These are phyloP conservation scores for Sporisorium exsertum DNA, from an alignment of 1,284 basidiomycete genomes.

Conservation along the genomic window DNA sequence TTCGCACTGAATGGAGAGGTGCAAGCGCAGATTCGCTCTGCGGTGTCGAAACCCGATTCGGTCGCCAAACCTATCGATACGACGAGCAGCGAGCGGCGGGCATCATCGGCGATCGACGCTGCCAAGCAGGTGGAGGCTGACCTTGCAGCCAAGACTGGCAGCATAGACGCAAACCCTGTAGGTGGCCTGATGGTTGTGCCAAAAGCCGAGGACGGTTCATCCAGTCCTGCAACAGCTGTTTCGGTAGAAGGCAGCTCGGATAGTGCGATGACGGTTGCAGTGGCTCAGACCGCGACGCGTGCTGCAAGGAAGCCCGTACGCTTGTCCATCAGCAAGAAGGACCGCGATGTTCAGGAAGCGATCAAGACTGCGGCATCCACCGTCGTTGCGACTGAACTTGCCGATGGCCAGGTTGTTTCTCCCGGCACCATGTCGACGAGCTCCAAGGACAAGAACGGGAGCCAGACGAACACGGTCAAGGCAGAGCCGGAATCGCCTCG, in stretches of 20 bases:
- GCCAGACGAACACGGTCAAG: not conserved
- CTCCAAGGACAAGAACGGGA: not conserved
- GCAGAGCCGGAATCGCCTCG: not conserved
- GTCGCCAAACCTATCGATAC: not conserved
- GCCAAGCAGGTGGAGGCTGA: not conserved
- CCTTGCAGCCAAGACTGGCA: not conserved
- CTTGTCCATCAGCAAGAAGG: conserved; percentile 18
- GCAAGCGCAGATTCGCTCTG: not conserved
- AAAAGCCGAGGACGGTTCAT: not conserved
- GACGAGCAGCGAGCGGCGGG: too few relatives aligned
- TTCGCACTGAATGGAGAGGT: not conserved
- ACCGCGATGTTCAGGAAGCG: not conserved
- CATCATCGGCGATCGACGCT: not conserved
- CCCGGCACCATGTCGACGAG: not conserved
- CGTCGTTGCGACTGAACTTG: conserved; percentile 7
- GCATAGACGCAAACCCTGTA: not conserved
- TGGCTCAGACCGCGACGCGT: conserved; percentile 7
- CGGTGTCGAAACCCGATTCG: not conserved
- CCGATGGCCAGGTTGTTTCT: conserved; percentile 9
- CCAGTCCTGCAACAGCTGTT: not conserved
- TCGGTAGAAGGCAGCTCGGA: conserved; percentile 8
- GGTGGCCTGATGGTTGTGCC: not conserved
- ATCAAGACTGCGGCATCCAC: conserved; percentile 8
- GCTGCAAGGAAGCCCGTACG: conserved; percentile 8
- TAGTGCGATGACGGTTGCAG: not conserved